phyloP scores from a whole-genome alignment of 805 yeast species.

The Saccharomycodes ludwigii region DNA sequence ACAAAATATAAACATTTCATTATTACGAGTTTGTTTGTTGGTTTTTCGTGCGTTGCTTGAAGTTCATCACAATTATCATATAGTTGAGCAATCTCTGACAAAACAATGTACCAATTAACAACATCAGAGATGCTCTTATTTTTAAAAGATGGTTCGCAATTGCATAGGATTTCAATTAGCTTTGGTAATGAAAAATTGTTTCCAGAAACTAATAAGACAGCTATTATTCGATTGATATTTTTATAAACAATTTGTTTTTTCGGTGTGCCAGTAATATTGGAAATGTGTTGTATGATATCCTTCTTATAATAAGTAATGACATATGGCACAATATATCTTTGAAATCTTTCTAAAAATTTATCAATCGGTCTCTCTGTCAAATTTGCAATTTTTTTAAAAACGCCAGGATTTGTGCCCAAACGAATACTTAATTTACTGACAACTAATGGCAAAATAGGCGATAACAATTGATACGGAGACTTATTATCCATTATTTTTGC shows the following conservation, averaged over 20 bases:
- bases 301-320: constrained; percentile 53
- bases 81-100: constrained; percentile 5
- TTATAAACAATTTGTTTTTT: constrained; percentile 1
- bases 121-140: not conserved
- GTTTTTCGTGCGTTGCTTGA: not conserved
- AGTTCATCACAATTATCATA: constrained; percentile 2
- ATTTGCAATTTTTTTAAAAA: constrained; percentile 49
- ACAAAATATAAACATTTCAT: constrained; percentile 1
- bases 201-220: not conserved
- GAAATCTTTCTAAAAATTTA: constrained; percentile 56
- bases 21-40: not conserved
- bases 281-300: constrained; percentile 36
- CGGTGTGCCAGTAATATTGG: constrained; percentile 10
- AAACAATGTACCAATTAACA: constrained; percentile 3
- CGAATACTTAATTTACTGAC: constrained; percentile 51
- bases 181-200: not conserved
- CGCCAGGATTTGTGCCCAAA: constrained; percentile 34
- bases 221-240: not conserved
- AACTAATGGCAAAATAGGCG: constrained; percentile 68
- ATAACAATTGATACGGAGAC: constrained; percentile 68
- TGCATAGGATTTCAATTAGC: not conserved
- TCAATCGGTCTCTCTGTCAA: constrained; percentile 49
- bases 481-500: constrained; percentile 38
- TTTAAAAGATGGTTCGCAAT: constrained; percentile 1
- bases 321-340: constrained; percentile 64